These are phyloP conservation scores for Metschnikowia cubensis DNA, from an alignment of 805 yeast genomes.

Conservation along the genomic window DNA sequence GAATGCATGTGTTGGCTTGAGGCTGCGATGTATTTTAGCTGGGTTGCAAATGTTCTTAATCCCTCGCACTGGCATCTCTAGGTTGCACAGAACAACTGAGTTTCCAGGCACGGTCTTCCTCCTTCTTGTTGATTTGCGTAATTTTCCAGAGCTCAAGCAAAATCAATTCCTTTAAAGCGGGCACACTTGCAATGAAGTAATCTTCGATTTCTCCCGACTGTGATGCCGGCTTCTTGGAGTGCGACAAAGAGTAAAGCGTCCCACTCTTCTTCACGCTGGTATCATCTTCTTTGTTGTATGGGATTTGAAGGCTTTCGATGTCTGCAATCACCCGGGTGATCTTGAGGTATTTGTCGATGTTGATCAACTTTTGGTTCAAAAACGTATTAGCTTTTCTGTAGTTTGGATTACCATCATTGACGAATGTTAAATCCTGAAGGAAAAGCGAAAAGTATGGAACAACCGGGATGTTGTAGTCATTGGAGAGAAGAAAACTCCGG, in stretches of 20 bases:
- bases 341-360: constrained; percentile 69
- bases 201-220: constrained; percentile 25
- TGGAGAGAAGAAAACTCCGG: constrained; percentile 47
- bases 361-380: constrained; percentile 56
- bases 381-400: constrained; percentile 58
- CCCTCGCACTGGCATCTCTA: constrained; percentile 27
- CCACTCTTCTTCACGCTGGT: constrained; percentile 21
- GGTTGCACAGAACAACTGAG: constrained; percentile 62
- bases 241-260: constrained; percentile 18
- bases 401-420: constrained; percentile 77
- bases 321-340: constrained; percentile 63
- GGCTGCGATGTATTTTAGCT: neutral
- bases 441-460: constrained; percentile 76
- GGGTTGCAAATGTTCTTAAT: neutral
- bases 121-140: constrained; percentile 52
- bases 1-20: neutral
- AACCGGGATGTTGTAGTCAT: constrained; percentile 53
- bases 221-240: constrained; percentile 8
- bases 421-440: constrained; percentile 74
- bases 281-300: constrained; percentile 36
- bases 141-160: constrained; percentile 70
- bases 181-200: constrained; percentile 37
- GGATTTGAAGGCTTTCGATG: constrained; percentile 63
- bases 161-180: constrained; percentile 53
- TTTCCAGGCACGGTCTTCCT: constrained; percentile 70